Percentiles rank a stretch among this genome's conserved stretches.
Evolutionary conservation across 2,329 filamentous ascomycete genomes (phyloP).

Genomic region (Trichoderma breve): DNA sequence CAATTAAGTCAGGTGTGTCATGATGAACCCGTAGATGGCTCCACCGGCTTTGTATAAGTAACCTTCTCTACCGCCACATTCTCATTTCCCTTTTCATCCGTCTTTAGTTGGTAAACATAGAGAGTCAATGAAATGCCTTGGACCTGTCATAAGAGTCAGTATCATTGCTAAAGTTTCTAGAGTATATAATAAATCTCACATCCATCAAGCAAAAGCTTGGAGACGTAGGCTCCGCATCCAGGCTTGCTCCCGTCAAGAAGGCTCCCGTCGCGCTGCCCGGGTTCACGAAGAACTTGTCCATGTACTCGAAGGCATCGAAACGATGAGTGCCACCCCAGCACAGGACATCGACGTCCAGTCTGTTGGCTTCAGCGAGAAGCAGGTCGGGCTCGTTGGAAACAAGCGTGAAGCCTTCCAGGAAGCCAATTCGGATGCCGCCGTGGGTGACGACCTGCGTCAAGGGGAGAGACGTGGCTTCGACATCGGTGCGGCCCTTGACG

Average conservation of each 20-base stretch:
- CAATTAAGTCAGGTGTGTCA: slow-evolving; percentile 27
- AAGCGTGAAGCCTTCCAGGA: slow-evolving; percentile 66
- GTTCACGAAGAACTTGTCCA: slow-evolving; percentile 73
- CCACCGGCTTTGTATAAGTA: slow-evolving; percentile 75
- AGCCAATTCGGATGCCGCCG: slow-evolving; percentile 63
- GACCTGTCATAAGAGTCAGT: slow-evolving; percentile 55
- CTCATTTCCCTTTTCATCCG: slow-evolving; percentile 72
- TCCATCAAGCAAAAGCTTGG: slow-evolving; percentile 98
- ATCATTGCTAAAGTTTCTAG: background rate
- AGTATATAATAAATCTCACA: slow-evolving; percentile 56
- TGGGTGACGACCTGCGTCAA: slow-evolving; percentile 66
- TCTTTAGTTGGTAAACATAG: slow-evolving; percentile 87
- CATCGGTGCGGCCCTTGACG: slow-evolving; percentile 65
- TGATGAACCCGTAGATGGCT: slow-evolving; percentile 54
- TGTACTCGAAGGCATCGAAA: slow-evolving; percentile 70
- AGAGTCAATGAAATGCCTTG: slow-evolving; percentile 94
- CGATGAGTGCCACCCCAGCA: slow-evolving; percentile 68
- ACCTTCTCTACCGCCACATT: slow-evolving; percentile 84
- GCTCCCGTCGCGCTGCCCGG: slow-evolving; percentile 66
- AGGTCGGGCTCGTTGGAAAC: slow-evolving; percentile 66
- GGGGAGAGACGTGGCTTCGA: slow-evolving; percentile 64
- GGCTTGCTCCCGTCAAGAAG: slow-evolving; percentile 56
- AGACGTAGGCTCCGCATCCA: slow-evolving; percentile 67
- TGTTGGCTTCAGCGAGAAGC: slow-evolving; percentile 65
- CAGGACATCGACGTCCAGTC: slow-evolving; percentile 65